Percentiles rank a stretch among this genome's conserved stretches.
phyloP scores from a whole-genome alignment of 2,329 filamentous ascomycete species.

The Penicillium capsulatum region DNA sequence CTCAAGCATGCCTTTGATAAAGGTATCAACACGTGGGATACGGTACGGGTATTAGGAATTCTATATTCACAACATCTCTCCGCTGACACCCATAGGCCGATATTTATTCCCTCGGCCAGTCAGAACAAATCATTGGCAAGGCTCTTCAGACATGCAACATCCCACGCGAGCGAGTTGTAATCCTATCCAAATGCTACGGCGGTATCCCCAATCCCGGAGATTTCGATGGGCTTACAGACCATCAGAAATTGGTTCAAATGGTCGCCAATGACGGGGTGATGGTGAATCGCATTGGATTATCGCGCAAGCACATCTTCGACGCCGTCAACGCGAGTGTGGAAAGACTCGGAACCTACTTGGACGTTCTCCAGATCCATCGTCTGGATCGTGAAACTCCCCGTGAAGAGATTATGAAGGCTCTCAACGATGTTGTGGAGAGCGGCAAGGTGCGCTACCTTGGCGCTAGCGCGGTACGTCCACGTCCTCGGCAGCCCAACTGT shows the following conservation, averaged over 20 bases:
- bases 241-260: too few species aligned
- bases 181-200: slow-evolving; percentile 49
- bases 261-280: slow-evolving; percentile 28
- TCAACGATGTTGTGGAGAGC: slow-evolving; percentile 43
- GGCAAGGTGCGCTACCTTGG: slow-evolving; percentile 38
- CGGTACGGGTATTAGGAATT: slow-evolving; percentile 1
- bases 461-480: slow-evolving; percentile 33
- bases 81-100: slow-evolving; percentile 24
- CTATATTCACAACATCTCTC: too few species aligned
- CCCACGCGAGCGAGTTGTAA: slow-evolving; percentile 53
- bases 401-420: slow-evolving; percentile 52
- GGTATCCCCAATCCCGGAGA: too few species aligned
- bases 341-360: slow-evolving; percentile 52
- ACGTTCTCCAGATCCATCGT: slow-evolving; percentile 55
- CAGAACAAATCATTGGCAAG: slow-evolving; percentile 52
- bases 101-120: slow-evolving; percentile 54
- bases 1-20: slow-evolving; percentile 24
- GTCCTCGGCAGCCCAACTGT: too few species aligned
- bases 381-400: slow-evolving; percentile 47
- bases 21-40: slow-evolving; percentile 23
- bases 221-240: too few species aligned
- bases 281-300: slow-evolving; percentile 49
- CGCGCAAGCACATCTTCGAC: slow-evolving; percentile 61
- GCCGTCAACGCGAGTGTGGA: slow-evolving; percentile 57
- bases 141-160: slow-evolving; percentile 58